These are phyloP conservation scores for Metschnikowia dekortorum DNA, from an alignment of 805 yeast genomes.

Conservation along the genomic window DNA sequence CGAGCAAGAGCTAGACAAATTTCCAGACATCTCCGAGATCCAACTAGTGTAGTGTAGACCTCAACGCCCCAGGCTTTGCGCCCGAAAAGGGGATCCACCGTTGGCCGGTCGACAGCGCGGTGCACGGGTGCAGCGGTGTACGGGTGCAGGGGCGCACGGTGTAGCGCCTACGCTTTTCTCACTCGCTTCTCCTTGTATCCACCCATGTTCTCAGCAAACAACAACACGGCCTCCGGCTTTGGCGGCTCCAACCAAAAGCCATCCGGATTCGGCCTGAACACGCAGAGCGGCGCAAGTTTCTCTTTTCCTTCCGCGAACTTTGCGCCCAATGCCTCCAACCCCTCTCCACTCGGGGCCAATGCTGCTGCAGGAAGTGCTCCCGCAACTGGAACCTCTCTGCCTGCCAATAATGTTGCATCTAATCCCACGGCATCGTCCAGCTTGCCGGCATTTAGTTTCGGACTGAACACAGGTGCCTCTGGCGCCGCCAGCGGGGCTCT, in stretches of 20 bases:
- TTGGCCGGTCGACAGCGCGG: not conserved
- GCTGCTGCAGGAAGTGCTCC: not conserved
- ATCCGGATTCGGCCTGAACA: not conserved
- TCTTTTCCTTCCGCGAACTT: slow-evolving; percentile 1
- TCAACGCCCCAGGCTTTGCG: no score
- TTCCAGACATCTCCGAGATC: no score
- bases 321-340: not conserved
- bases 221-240: slow-evolving; percentile 1
- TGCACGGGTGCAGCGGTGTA: not conserved
- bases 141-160: not conserved
- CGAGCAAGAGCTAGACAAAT: no score
- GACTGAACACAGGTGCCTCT: not conserved
- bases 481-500: no score
- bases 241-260: not conserved
- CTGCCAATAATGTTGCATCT: not conserved
- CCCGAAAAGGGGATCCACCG: no score
- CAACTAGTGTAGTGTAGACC: not conserved
- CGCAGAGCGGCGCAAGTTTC: slow-evolving; percentile 3
- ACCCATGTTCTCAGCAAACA: slow-evolving; percentile 10
- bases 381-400: not conserved
- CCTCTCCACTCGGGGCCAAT: not conserved
- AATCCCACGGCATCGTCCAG: not conserved
- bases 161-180: not conserved
- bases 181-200: not conserved
- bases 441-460: not conserved